Evolutionary conservation across 495 filamentous ascomycete species (phyloP).

Genomic region (Aspergillus steynii): DNA sequence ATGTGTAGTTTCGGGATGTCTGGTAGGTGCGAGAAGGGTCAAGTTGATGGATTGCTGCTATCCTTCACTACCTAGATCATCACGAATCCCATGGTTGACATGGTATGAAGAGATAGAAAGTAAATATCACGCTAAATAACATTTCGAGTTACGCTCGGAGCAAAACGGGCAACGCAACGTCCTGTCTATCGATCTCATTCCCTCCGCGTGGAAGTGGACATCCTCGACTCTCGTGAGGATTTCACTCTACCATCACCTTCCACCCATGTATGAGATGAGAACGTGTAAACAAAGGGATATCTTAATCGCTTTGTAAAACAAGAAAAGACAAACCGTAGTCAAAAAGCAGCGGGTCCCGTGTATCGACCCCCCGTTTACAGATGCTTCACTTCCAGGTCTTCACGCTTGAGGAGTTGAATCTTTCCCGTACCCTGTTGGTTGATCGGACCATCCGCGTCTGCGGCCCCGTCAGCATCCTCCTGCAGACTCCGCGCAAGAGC

Average conservation of each 20-base stretch:
- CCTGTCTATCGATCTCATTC: neutral
- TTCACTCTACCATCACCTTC: neutral
- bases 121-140: neutral
- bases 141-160: neutral
- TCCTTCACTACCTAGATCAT: neutral
- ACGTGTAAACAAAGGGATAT: neutral
- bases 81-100: neutral
- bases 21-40: too few species aligned
- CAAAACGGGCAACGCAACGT: neutral
- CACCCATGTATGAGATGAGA: neutral
- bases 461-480: constrained; percentile 23
- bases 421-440: constrained; percentile 41
- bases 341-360: neutral
- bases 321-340: neutral
- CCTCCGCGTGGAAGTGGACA: neutral
- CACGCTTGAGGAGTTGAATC: constrained; percentile 49
- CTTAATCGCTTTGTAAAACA: neutral
- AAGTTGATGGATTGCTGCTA: neutral
- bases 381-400: constrained; percentile 39
- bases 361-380: constrained; percentile 17
- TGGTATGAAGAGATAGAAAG: neutral
- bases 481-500: constrained; percentile 36
- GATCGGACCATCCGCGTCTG: constrained; percentile 24
- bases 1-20: too few species aligned
- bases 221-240: neutral